phyloP scores from a whole-genome alignment of 1,139 yeast species.

The Arxiozyma heterogenica region DNA sequence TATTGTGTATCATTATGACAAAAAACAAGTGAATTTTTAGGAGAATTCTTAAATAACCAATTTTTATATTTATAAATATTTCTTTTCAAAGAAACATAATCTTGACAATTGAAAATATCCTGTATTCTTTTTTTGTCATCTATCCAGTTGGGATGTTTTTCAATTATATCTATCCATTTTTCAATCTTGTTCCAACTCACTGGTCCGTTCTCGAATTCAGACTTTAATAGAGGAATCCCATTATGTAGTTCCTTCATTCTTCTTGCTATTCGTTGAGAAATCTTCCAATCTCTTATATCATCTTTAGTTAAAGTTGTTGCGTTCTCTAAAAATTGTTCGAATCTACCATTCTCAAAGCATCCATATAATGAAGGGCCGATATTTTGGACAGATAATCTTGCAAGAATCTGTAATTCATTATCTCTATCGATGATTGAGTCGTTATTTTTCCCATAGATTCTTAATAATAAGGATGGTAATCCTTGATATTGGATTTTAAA shows the following conservation, averaged over 20 bases:
- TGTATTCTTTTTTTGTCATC: conserved; percentile 32
- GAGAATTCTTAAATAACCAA: conserved; percentile 55
- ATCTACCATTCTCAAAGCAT: conserved; percentile 69
- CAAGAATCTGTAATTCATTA: conserved; percentile 61
- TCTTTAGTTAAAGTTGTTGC: conserved; percentile 53
- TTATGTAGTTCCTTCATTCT: conserved; percentile 92
- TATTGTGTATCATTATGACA: conserved; percentile 96
- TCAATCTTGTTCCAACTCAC: conserved; percentile 59
- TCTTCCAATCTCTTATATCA: conserved; percentile 65
- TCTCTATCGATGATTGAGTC: conserved; percentile 82
- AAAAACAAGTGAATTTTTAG: conserved; percentile 46
- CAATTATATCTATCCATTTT: conserved; percentile 62
- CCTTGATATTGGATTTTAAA: conserved; percentile 47
- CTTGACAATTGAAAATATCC: conserved; percentile 40
- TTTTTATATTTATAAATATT: conserved; percentile 43
- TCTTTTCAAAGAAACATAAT: conserved; percentile 42
- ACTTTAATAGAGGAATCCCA: conserved; percentile 55
- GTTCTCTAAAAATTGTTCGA: conserved; percentile 68
- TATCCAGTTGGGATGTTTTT: conserved; percentile 30
- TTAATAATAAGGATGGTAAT: conserved; percentile 45
- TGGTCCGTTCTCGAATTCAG: conserved; percentile 51
- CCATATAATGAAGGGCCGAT: conserved; percentile 90
- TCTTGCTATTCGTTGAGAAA: conserved; percentile 80
- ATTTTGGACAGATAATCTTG: conserved; percentile 61
- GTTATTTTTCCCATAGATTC: conserved; percentile 89